Base-by-base conservation (phyloP, 1,139 yeast species). In the Yamadazyma spencermartinsiae region DNA sequence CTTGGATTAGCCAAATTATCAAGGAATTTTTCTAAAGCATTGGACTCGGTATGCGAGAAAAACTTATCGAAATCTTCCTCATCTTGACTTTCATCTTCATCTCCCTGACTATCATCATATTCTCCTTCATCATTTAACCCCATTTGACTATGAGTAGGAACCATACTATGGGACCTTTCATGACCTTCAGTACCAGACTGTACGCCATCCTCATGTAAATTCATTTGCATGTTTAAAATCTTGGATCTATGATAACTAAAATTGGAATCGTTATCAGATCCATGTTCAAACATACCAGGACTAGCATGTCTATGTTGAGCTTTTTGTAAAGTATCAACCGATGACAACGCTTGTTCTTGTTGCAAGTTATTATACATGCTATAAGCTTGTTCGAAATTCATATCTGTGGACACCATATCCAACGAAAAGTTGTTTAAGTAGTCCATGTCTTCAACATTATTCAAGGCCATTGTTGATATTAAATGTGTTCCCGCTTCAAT, bases 361-460 rank as follows among this genome's bases (percentile, higher is more conserved):
- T 70, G 76, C 37, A 70, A 52, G 33, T 57, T 59, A 32, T 62
- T 56, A 50, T 69, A 72, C 68, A 68, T 65, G 26, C 58, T 50
- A 48, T 68, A 72, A 17, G 76, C 76, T 52, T 69, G 74, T 55
- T 72, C 76, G 40, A 72, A 71, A 43, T 71, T 72, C 76, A 72
- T 71, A 52, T 70, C 75, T 11, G 60, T 51, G n/a, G 65, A 54
- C 25, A 61, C 60, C 56, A 61, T 55, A 36, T 61, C 66, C 36
- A 60, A 49, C 5, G 61, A 55, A 37, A 55, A 56, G 31, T 46
- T 43, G 33, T 53, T 53, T 31, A 47, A 41, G 23, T 36, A 31
- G 19, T 45, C 49, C 28, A 45, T 30, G 16, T 44, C 44, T 15
- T 43, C 47, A 41, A 43, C 39, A 6, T 10, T 24, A n/a, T 10